Evolutionary conservation across 2,329 filamentous ascomycete genomes (phyloP), one percentile per base, ranked within the genome.

Genomic region (Ceratocystiopsis brevicomis): DNA sequence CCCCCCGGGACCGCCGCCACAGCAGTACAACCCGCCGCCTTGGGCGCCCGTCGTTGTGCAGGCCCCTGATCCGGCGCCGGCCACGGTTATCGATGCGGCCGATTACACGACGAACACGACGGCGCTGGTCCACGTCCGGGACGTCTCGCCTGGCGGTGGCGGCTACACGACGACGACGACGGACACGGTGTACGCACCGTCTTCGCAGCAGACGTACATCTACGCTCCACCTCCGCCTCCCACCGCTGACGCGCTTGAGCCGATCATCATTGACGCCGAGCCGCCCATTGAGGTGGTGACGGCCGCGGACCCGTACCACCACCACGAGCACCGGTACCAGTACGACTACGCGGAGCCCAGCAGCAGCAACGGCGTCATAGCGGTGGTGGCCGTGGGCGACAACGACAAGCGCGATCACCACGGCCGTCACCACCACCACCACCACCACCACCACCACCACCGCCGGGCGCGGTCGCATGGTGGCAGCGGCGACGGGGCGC

Each of bases 401-500:
- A 9, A 58, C n/a, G 43, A 42, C 35, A 40, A 44, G n/a, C 40
- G 34, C 37, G 40, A 44, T 16, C 38, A 33, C 19, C 43, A 37
- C 15, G 44, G 43, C 37, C 19, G 19, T 38, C 64, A 56, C 25
- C 43, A 44, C 19, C 38, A 33, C 19, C 43, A 37, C 15, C 45
- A 42, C 37, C 19, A 30, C 38, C 64, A 56, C 25, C 41, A 43
- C 17, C 49, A 46, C 15, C 51, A 50, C 32, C 46, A 46, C 39
- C 25, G 25, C 5, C 25, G 25, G 25, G 25, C 25, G 25, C 25
- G 25, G 25, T 56, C 61, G 53, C 53, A 62, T 52, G 49, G 65
- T 8, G 72, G 78, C 37, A 68, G 74, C 17, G 77, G 65, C 8
- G 72, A 78, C 37, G 68, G 74, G 16, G 77, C 84, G 11, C 77